Evolutionary conservation across 257 asterid genomes (phyloP), one percentile per base, ranked within the genome.

Genomic region (Cinchona pubescens): DNA sequence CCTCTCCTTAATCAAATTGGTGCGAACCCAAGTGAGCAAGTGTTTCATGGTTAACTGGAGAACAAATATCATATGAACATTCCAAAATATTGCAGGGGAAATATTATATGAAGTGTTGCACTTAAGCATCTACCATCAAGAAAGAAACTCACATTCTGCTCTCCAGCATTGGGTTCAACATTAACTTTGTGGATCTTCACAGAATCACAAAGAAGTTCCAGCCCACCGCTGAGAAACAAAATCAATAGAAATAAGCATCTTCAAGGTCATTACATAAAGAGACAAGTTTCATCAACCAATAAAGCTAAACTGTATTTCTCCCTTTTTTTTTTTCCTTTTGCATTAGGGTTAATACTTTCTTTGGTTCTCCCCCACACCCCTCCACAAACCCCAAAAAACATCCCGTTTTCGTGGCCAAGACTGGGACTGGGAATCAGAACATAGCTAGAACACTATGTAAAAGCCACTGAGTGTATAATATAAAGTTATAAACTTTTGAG

Each of bases 1-100:
- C 76, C 99, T 89, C 88, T 95, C 99, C 86, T 95, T 91, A 76
- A 95, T 91, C 91, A 95, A 82, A 83, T 92, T 92, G 81, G 90
- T 75, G 75, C 92, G 86, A 49, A 90, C 96, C 99, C 98, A 95
- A 56, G 94, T 75, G 71, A 95, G 98, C 88, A 92, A 80, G 76
- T 85, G 79, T 76, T 92, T 91, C 92, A 95, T 81, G 27, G 96
- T 89, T 75, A 95, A 74, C 96, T 95, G 92, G 45, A 27, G 25
- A 81, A 67, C 40, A 75, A 81, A 72, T 4, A 45, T 27, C 12
- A 64, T 32, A 45, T 56, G 21, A 72, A 72, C 7, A 59, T 32
- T 48, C 62, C 30, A 73, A 13, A 7, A 25, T 62, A n/a, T 62
- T 78, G 73, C 38, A 46, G 53, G 40, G 23, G 48, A 56, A 55